Percentiles rank a stretch among this genome's conserved stretches.
phyloP scores from a whole-genome alignment of 139 green algal species.

The Chlamydomonas schloesseri region DNA sequence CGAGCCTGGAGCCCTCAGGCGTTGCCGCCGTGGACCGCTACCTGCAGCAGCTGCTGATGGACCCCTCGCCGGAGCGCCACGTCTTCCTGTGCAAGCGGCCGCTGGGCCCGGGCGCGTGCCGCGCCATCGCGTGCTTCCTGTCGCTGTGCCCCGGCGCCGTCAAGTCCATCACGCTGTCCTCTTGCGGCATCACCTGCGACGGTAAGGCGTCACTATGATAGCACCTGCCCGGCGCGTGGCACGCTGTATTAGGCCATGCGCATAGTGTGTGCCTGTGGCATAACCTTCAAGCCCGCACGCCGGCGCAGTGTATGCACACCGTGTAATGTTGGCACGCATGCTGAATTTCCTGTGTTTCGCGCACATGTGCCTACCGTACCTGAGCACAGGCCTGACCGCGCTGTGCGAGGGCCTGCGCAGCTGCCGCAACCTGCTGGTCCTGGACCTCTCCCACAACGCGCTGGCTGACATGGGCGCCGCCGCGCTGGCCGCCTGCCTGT shows the following conservation, averaged over 20 bases:
- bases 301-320: too few species aligned
- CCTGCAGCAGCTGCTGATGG: conserved; percentile 14
- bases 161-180: conserved; percentile 17
- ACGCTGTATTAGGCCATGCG: too few species aligned
- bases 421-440: conserved; percentile 13
- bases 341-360: too few species aligned
- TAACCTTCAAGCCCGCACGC: too few species aligned
- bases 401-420: conserved; percentile 12
- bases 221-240: too few species aligned
- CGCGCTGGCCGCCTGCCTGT: background rate
- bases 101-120: background rate
- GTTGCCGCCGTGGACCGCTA: conserved; percentile 17
- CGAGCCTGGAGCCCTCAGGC: conserved; percentile 18
- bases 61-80: conserved; percentile 26
- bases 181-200: conserved; percentile 29
- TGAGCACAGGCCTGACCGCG: background rate
- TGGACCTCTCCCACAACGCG: conserved; percentile 32
- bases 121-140: conserved; percentile 5
- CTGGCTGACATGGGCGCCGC: conserved; percentile 21
- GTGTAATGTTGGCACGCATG: too few species aligned
- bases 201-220: too few species aligned
- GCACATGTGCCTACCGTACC: too few species aligned
- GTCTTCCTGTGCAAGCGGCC: conserved; percentile 36
- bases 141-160: background rate
- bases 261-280: too few species aligned